phyloP scores from a whole-genome alignment of 306 rosid species.

The Vigna radiata region DNA sequence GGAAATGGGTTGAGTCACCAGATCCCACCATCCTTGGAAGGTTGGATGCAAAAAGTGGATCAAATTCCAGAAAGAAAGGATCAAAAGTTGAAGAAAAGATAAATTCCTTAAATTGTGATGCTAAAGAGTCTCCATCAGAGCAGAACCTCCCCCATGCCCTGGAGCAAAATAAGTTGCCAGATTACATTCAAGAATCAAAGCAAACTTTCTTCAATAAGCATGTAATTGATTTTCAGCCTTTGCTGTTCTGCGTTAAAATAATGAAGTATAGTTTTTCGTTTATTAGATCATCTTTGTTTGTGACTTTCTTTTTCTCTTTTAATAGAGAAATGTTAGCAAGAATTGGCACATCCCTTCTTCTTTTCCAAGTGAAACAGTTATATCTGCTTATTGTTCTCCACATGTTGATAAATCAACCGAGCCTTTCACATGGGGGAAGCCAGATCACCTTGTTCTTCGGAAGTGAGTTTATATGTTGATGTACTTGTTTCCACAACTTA shows the following conservation, averaged over 20 bases:
- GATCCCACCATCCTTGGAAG: constrained; percentile 88
- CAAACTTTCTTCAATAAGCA: constrained; percentile 79
- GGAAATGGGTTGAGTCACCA: constrained; percentile 95
- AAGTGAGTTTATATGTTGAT: constrained; percentile 59
- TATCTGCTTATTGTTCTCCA: constrained; percentile 77
- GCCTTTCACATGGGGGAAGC: constrained; percentile 91
- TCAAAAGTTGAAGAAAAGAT: constrained; percentile 53
- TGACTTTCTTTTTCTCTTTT: constrained; percentile 22
- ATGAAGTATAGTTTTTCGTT: constrained; percentile 36
- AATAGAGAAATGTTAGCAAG: constrained; percentile 97
- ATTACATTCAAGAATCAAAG: constrained; percentile 49
- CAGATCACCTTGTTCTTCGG: constrained; percentile 95
- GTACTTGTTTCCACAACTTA: constrained; percentile 22
- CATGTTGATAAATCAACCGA: constrained; percentile 93
- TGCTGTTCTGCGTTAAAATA: constrained; percentile 25
- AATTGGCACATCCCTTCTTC: constrained; percentile 93
- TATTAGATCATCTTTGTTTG: constrained; percentile 22
- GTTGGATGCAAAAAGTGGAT: constrained; percentile 58
- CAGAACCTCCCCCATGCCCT: constrained; percentile 49
- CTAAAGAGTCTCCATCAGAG: constrained; percentile 52
- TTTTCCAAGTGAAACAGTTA: constrained; percentile 90
- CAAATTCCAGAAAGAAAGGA: constrained; percentile 60
- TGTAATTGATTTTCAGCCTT: constrained; percentile 54
- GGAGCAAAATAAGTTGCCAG: constrained; percentile 55
- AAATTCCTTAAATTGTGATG: constrained; percentile 30